phyloP scores from a whole-genome alignment of 371 early-diverging fungal species.

The Haplosporangium sp. region DNA sequence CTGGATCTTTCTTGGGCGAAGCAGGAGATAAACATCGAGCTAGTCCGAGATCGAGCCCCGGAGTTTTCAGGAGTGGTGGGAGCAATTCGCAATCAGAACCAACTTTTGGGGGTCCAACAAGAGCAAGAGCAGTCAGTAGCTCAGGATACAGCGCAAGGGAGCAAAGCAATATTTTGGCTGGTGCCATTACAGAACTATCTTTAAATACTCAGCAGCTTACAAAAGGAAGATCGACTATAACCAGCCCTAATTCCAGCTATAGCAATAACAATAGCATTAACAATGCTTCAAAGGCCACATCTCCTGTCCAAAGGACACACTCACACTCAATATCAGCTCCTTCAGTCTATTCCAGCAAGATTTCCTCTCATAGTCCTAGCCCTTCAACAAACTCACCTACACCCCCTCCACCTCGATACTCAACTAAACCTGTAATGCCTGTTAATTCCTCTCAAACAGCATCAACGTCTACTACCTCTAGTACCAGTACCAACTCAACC shows the following conservation, averaged over 20 bases:
- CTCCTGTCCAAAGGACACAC: slow-evolving; percentile 29
- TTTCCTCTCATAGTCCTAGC: slow-evolving; percentile 12
- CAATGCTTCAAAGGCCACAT: slow-evolving; percentile 16
- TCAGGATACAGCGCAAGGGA: slow-evolving; percentile 12
- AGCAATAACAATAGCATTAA: not conserved
- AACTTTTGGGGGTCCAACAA: slow-evolving; percentile 2
- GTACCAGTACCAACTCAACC: not conserved
- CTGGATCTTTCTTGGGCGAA: slow-evolving; percentile 12
- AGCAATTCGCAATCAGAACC: not conserved
- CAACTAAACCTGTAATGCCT: slow-evolving; percentile 15
- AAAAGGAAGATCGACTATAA: slow-evolving; percentile 14
- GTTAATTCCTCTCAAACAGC: not conserved
- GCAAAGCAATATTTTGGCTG: not conserved
- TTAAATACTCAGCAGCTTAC: slow-evolving; percentile 8
- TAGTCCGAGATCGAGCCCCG: slow-evolving; percentile 13
- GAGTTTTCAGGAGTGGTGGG: slow-evolving; percentile 14
- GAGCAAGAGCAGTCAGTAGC: slow-evolving; percentile 36
- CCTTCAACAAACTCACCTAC: slow-evolving; percentile 13
- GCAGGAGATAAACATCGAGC: slow-evolving; percentile 10
- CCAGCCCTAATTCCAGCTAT: not conserved
- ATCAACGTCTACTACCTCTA: slow-evolving; percentile 1
- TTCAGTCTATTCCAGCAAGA: slow-evolving; percentile 12
- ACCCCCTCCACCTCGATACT: slow-evolving; percentile 24
- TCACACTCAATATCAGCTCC: slow-evolving; percentile 42
- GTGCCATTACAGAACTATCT: slow-evolving; percentile 6